Base-by-base conservation (phyloP, 2,329 filamentous ascomycete species). In the Ceratocystis cacaofunesta region DNA sequence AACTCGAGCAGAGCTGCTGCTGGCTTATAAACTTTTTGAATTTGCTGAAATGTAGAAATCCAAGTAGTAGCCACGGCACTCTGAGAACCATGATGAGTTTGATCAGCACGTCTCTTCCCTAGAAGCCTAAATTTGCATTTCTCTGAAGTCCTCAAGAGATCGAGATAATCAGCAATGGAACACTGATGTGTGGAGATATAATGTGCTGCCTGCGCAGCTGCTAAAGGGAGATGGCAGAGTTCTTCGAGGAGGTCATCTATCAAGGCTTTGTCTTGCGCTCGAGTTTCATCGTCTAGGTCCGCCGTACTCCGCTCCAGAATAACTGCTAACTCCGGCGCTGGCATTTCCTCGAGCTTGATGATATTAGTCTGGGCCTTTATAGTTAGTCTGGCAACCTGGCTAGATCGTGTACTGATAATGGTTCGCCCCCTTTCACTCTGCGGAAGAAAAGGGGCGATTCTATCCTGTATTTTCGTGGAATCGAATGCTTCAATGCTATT, bases 371-470 rank as follows among this genome's bases (percentile, higher is more conserved):
- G 7, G n/a, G 46, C 17, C 2, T 19, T 3, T 8, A 8, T 8
- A 2, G 17, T 19, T n/a, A 50, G 28, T 28, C 2, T 28, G 28
- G 28, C 28, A 2, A 28, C 57, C 32, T 67, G 5, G 10, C 32
- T 8, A 43, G 50, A 61, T 28, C 63, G 65, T 5, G 61, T 68
- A n/a, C 32, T 66, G 36, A 68, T 41, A 2, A 68, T 43, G 15
- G 62, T 62, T 6, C 28, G 61, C 19, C 67, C 64, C 1, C 66
- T 64, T 3, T 60, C 8, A 19, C 62, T 69, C 0, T 61, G 61
- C 0, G 74, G 76, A 5, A 78, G 68, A 68, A 72, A 72, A 3
- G 72, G 64, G 0, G 17, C 10, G 7, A 65, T 60, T 19, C 50
- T 8, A 2, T 25, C 36, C 22, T 65, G 15, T 25, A 17, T 4